A percentile compares a stretch with the other conserved stretches of the same genome.
These are phyloP conservation scores for Chlamydomonas sphaeroides DNA, from an alignment of 139 green algal genomes.

Conservation along the genomic window DNA sequence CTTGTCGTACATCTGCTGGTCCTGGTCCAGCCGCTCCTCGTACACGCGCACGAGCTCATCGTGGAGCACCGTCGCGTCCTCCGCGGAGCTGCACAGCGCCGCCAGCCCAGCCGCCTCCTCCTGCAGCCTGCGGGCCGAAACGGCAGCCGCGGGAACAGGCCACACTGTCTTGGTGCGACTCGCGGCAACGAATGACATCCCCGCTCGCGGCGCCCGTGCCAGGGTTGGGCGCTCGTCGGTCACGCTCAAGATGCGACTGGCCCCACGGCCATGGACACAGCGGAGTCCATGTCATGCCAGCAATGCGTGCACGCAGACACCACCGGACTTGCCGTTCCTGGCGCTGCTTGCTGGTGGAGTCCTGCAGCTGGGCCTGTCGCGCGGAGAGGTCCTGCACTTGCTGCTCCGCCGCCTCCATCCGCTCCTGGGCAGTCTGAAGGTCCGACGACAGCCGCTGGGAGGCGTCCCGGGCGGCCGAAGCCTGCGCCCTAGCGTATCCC, in stretches of 20 bases:
- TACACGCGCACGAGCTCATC: slow-evolving; percentile 18
- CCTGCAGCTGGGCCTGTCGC: slow-evolving; percentile 14
- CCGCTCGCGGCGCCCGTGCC: too few species aligned
- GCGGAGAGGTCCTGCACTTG: neutral
- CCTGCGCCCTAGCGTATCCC: slow-evolving; percentile 14
- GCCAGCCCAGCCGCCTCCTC: slow-evolving; percentile 19
- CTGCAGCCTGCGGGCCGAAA: neutral
- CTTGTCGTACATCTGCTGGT: slow-evolving; percentile 6
- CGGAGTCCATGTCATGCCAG: too few species aligned
- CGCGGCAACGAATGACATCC: too few species aligned
- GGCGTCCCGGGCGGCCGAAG: neutral
- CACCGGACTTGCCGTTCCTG: neutral
- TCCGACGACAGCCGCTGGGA: slow-evolving; percentile 18
- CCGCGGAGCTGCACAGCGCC: neutral
- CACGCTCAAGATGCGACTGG: too few species aligned
- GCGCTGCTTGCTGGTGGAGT: neutral
- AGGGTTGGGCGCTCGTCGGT: too few species aligned
- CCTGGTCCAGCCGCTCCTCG: slow-evolving; percentile 16
- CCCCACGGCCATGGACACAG: too few species aligned
- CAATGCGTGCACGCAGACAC: neutral
- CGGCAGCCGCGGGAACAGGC: too few species aligned
- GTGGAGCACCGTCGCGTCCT: slow-evolving; percentile 1
- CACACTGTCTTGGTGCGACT: too few species aligned
- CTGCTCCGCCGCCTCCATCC: neutral
- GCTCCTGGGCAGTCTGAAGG: neutral